Conservation (phyloP, 2,329 filamentous ascomycete species). For the Aspergillus felis region DNA sequence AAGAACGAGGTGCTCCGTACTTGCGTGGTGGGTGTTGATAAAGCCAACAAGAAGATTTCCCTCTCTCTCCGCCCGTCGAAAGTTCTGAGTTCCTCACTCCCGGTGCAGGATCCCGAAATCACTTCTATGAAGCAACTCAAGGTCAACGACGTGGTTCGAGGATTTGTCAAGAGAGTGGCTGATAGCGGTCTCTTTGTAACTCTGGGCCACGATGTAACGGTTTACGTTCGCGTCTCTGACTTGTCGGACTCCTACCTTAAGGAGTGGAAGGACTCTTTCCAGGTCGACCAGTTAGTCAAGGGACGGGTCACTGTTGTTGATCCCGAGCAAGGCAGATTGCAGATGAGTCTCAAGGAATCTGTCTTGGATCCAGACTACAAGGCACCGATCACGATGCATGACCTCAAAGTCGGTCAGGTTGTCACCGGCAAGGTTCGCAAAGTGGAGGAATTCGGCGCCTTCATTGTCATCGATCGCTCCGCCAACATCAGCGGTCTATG, state of each 20-base stretch:
- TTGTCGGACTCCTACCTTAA: conserved; percentile 89
- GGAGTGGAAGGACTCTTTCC: conserved; percentile 88
- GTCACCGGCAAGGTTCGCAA: conserved; percentile 89
- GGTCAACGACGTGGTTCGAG: conserved; percentile 74
- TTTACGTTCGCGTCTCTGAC: conserved; percentile 79
- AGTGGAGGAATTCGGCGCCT: conserved; percentile 92
- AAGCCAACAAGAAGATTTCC: conserved; percentile 75
- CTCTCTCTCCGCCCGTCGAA: conserved; percentile 83
- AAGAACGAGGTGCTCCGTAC: conserved; percentile 86
- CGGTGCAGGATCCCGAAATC: conserved; percentile 78
- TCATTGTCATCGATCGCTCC: conserved; percentile 84
- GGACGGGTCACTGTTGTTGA: conserved; percentile 78
- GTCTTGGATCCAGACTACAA: conserved; percentile 75
- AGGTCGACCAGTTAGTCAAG: conserved; percentile 84
- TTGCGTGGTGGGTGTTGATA: conserved; percentile 76
- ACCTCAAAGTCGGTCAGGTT: conserved; percentile 73
- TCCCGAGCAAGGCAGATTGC: conserved; percentile 63
- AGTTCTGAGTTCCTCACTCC: conserved; percentile 78
- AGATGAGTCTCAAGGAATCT: conserved; percentile 84
- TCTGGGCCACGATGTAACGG: conserved; percentile 75
- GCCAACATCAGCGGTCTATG: conserved; percentile 88
- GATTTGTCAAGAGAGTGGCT: conserved; percentile 85
- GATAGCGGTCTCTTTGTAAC: conserved; percentile 87
- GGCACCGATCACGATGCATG: conserved; percentile 67
- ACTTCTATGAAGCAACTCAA: conserved; percentile 66